Percentiles rank a stretch among this genome's conserved stretches.
These are phyloP conservation scores for Canavalia gladiata DNA, from an alignment of 306 rosid species.

Conservation along the genomic window DNA sequence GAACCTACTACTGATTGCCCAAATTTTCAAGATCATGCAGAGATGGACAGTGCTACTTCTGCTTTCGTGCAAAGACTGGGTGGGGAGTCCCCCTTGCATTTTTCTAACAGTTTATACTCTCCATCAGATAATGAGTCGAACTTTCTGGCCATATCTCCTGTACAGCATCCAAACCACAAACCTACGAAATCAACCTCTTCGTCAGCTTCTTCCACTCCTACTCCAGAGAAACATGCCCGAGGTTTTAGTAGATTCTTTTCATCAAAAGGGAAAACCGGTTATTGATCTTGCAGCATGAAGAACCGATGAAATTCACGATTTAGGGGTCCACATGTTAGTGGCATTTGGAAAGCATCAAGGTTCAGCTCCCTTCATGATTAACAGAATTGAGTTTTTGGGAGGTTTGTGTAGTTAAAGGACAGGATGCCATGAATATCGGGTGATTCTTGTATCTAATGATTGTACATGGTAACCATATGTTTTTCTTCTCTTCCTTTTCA, in stretches of 20 bases:
- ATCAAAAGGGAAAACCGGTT: constrained; percentile 76
- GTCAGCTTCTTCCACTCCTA: constrained; percentile 74
- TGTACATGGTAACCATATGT: constrained; percentile 87
- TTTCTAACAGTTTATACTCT: constrained; percentile 61
- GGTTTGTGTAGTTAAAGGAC: constrained; percentile 49
- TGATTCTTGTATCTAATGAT: constrained; percentile 73
- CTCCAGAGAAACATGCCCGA: constrained; percentile 85
- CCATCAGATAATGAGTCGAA: constrained; percentile 73
- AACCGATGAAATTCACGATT: constrained; percentile 45
- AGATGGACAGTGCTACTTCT: constrained; percentile 65
- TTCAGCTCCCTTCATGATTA: constrained; percentile 42
- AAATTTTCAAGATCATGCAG: constrained; percentile 60
- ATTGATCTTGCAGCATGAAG: constrained; percentile 59
- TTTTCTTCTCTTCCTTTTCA: constrained; percentile 41
- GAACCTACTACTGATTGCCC: constrained; percentile 65
- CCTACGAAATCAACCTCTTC: constrained; percentile 79
- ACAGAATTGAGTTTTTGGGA: constrained; percentile 36
- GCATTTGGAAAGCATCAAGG: constrained; percentile 29
- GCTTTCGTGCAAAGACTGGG: constrained; percentile 58
- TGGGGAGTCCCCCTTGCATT: constrained; percentile 70
- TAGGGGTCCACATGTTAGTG: constrained; percentile 36
- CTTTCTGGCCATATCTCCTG: constrained; percentile 61
- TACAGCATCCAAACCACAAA: constrained; percentile 63
- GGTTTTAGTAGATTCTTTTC: constrained; percentile 97
- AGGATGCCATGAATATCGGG: constrained; percentile 51